A percentile compares a stretch with the other conserved stretches of the same genome.
Evolutionary conservation across 2,329 filamentous ascomycete genomes (phyloP).

Genomic region (Fusarium sublunatum): DNA sequence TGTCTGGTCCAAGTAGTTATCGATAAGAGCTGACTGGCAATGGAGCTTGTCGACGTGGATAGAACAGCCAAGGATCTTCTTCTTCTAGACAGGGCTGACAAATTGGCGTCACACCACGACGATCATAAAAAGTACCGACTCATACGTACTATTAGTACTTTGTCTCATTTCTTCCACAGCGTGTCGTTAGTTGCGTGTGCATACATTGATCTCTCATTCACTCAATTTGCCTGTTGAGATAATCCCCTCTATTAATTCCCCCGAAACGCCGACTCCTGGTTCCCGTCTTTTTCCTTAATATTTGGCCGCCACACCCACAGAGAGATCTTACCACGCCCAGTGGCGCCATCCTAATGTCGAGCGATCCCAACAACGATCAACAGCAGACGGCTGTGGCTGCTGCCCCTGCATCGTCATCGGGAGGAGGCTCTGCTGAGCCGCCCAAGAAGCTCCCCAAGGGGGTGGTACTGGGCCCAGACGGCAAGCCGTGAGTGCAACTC

Average conservation of each 20-base stretch:
- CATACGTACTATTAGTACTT: background rate
- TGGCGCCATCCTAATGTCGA: constrained; percentile 45
- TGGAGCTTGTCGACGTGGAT: constrained; percentile 2
- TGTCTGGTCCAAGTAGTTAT: constrained; percentile 10
- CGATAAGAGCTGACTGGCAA: constrained; percentile 18
- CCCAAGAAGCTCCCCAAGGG: constrained; percentile 74
- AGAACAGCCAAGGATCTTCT: constrained; percentile 8
- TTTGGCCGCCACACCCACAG: constrained; percentile 17
- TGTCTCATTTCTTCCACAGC: constrained; percentile 9
- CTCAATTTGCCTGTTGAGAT: background rate
- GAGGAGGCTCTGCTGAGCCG: constrained; percentile 46
- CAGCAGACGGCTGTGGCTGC: constrained; percentile 40
- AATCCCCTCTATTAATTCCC: constrained; percentile 7
- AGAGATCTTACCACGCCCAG: constrained; percentile 27
- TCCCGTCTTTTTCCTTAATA: constrained; percentile 18
- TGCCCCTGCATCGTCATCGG: constrained; percentile 28
- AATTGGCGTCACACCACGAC: constrained; percentile 41
- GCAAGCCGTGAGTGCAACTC: constrained; percentile 76
- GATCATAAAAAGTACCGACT: constrained; percentile 8
- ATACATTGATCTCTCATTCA: background rate
- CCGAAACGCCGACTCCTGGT: constrained; percentile 15
- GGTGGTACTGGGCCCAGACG: constrained; percentile 80
- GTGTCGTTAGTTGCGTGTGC: background rate
- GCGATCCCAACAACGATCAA: constrained; percentile 39
- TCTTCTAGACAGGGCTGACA: constrained; percentile 36